Percentiles rank a stretch among this genome's conserved stretches.
phyloP scores from a whole-genome alignment of 192 early-diverging fungal species.

The Physocladia obscura region DNA sequence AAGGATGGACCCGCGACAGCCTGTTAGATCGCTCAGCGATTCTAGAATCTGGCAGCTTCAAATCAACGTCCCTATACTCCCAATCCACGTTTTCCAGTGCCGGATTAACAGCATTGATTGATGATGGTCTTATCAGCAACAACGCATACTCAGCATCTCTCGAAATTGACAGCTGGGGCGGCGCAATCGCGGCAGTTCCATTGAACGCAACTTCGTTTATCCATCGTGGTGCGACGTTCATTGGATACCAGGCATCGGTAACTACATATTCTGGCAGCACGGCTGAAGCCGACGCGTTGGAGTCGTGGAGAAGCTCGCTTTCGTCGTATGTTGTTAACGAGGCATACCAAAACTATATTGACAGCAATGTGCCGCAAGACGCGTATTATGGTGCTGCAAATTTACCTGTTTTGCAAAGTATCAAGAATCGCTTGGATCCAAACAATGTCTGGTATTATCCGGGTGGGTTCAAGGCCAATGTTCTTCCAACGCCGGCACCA shows the following conservation, averaged over 20 bases:
- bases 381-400: conserved; percentile 10
- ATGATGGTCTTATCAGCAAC: neutral
- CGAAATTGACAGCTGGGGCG: conserved; percentile 8
- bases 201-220: neutral
- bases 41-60: too few species aligned
- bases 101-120: neutral
- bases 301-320: neutral
- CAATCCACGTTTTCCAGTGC: neutral
- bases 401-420: neutral
- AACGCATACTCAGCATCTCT: neutral
- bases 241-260: conserved; percentile 1
- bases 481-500: too few species aligned
- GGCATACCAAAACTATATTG: conserved; percentile 25
- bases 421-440: conserved; percentile 16
- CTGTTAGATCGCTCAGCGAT: too few species aligned
- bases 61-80: too few species aligned
- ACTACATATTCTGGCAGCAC: neutral
- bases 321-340: neutral
- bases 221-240: neutral
- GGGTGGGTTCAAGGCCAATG: conserved; percentile 1
- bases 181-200: neutral
- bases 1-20: too few species aligned
- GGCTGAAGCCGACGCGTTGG: neutral
- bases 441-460: neutral
- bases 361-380: neutral